Evolutionary conservation across 208 protist genomes (phyloP), one percentile per base, ranked within the genome.

Genomic region (Lotmaria passim): DNA sequence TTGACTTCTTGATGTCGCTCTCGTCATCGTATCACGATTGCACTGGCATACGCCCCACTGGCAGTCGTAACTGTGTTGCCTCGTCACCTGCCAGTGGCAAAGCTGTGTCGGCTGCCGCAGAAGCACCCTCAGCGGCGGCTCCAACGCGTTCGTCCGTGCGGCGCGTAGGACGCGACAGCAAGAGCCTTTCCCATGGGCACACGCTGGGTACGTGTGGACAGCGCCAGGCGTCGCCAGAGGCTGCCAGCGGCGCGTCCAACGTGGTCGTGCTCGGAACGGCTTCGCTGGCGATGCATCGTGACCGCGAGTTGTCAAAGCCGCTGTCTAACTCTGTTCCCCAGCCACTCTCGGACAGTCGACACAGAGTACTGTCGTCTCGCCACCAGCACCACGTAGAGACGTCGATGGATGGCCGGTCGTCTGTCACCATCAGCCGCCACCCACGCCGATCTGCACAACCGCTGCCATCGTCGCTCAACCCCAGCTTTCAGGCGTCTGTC

Each of bases 21-120:
- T 74, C 41, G 7, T 74, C 69, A 19, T 67, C 50, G 21, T 61
- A 46, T 28, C 50, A 67, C 43, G 69, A 61, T 31, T 36, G 17
- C 28, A 36, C 14, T 26, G 59, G 14, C 21, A n/a, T 33, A 23
- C 33, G 15, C 23, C 38, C 19, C 38, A 14, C 3, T 21, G 28
- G 41, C 26, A 15, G 12, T 7, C 43, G 21, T 14, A 38, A 48
- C 7, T 8, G 39, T 26, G 28, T 12, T 7, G 28, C 5, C 10
- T 19, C 43, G 26, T 3, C 19, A 8, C 5, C 28, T 8, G n/a
- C n/a, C n/a, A n/a, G n/a, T n/a, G n/a, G n/a, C n/a, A n/a, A n/a
- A n/a, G n/a, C n/a, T n/a, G n/a, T n/a, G n/a, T n/a, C n/a, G n/a
- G n/a, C n/a, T n/a, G n/a, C n/a, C n/a, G n/a, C n/a, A n/a, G n/a